Evolutionary conservation across 192 early-diverging fungal genomes (phyloP).

Genomic region (Umbelopsis isabellina): DNA sequence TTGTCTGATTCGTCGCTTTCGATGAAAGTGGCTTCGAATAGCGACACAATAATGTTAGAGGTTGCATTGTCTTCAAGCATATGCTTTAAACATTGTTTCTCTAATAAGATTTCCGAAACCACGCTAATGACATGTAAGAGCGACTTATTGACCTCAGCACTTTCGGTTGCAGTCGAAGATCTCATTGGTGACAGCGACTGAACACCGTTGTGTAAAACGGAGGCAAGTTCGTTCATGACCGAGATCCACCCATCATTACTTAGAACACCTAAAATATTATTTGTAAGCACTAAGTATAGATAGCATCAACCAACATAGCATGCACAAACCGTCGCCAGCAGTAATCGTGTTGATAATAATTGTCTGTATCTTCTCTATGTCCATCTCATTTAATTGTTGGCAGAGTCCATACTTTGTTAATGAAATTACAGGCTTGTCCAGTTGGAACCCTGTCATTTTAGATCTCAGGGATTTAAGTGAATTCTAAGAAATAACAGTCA

Average conservation of each 20-base stretch:
- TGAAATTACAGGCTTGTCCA: neutral
- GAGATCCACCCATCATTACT: neutral
- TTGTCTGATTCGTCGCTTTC: neutral
- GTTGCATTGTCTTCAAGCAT: neutral
- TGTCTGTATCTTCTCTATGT: neutral
- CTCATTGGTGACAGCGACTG: neutral
- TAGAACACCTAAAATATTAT: neutral
- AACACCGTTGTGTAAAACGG: neutral
- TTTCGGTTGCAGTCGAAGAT: neutral
- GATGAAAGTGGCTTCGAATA: neutral
- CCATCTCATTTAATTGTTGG: neutral
- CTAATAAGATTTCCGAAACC: neutral
- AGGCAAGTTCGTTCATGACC: neutral
- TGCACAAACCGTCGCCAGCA: neutral
- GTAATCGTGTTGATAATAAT: neutral
- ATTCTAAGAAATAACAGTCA: too few relatives aligned
- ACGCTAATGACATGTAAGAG: neutral
- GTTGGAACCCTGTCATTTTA: too few relatives aligned
- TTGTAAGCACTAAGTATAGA: too few relatives aligned
- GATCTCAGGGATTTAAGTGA: too few relatives aligned
- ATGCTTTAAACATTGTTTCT: neutral
- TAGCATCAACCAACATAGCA: neutral
- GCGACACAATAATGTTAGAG: neutral
- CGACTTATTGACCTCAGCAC: neutral
- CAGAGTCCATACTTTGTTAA: neutral